Evolutionary conservation across 1,284 basidiomycete genomes (phyloP), one percentile per base, ranked within the genome.

Genomic region (Sanghuangporus sanghuang): DNA sequence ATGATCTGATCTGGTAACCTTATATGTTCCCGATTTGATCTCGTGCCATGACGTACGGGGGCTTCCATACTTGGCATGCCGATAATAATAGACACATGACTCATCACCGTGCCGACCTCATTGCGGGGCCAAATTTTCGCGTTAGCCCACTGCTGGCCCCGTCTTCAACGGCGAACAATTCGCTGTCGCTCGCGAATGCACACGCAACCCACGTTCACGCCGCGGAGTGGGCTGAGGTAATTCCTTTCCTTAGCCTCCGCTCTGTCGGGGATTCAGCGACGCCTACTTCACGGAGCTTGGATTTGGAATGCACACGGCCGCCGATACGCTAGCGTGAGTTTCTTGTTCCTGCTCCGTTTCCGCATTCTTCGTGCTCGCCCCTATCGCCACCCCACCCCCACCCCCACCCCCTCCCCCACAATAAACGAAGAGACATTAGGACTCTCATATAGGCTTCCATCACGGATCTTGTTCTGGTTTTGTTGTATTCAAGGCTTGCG

Each of bases 1-100:
- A 27, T 35, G 23, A 52, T 35, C 16, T 52, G 44, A 11, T 35
- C 50, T 32, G 27, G 42, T 44, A 21, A 49, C 48, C 48, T 18
- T 21, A 49, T 49, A 49, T 49, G 48, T 49, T 21, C 48, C 48
- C 48, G 48, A 49, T 49, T 23, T 11, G 14, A 49, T 49, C 36
- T 62, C 81, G 44, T 46, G 44, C 7, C 16, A 46, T 46, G 44
- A 46, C 44, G 44, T 7, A n/a, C 7, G 44, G 3, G 7, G 16
- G 7, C 16, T n/a, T 46, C 40, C 40, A 42, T 42, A 42, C n/a
- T 42, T 42, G 40, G 40, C 40, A 42, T 11, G 3, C 40, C 12
- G 7, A 42, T n/a, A 46, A 14, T 3, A 46, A 18, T n/a, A 46
- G 44, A 18, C 21, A 5, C 6, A n/a, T 46, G 44, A 46, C 21